Percentiles rank a stretch among this genome's conserved stretches.
Conservation (phyloP, 1,139 yeast species). For the Lodderomyces metapsilosis region DNA sequence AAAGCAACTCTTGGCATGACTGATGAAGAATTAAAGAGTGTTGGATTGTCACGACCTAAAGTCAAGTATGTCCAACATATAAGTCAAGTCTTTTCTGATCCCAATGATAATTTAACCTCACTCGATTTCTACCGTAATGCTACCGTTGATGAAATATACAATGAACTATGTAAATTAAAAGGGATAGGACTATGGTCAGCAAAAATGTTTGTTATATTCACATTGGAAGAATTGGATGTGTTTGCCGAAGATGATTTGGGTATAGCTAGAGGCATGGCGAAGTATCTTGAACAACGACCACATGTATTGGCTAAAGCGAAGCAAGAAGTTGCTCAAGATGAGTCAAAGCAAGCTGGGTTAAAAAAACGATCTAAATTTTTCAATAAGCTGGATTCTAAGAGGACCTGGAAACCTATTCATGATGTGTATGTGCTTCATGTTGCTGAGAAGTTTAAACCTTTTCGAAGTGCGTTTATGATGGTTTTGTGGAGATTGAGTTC, state of each 20-base stretch:
- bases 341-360: conserved; percentile 26
- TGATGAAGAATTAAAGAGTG: conserved; percentile 50
- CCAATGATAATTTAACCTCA: conserved; percentile 35
- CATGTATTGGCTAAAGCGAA: conserved; percentile 42
- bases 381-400: conserved; percentile 36
- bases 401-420: conserved; percentile 61
- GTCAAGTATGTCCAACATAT: conserved; percentile 62
- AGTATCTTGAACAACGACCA: conserved; percentile 59
- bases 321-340: conserved; percentile 30
- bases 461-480: conserved; percentile 66
- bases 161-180: conserved; percentile 57
- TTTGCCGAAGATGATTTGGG: conserved; percentile 84
- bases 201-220: conserved; percentile 79
- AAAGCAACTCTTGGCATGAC: conserved; percentile 38
- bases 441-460: conserved; percentile 64
- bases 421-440: conserved; percentile 56
- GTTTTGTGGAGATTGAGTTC: conserved; percentile 70
- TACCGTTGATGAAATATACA: conserved; percentile 49
- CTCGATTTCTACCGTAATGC: conserved; percentile 35
- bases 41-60: conserved; percentile 74
- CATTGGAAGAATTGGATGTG: conserved; percentile 62
- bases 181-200: conserved; percentile 94
- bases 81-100: conserved; percentile 53
- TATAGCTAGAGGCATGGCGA: conserved; percentile 74
- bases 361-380: conserved; percentile 38